Evolutionary conservation across 192 early-diverging fungal genomes (phyloP).

Genomic region (Chytriomyces sp.): DNA sequence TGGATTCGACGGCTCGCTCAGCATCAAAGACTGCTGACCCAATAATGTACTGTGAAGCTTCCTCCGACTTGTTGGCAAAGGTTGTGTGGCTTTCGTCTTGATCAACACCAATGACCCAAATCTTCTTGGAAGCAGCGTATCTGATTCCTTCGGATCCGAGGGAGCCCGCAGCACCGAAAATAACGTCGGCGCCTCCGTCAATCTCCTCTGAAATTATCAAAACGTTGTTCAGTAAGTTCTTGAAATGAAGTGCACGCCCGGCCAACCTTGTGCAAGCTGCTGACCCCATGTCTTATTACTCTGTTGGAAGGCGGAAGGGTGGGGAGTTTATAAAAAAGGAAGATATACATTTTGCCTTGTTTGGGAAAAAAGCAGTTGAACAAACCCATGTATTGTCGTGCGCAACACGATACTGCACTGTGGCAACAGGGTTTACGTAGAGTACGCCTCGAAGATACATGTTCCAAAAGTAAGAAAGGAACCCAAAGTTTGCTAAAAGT

Average conservation of each 20-base stretch:
- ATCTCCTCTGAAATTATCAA: conserved; percentile 23
- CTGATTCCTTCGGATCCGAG: conserved; percentile 34
- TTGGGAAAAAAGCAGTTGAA: not conserved
- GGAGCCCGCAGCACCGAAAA: conserved; percentile 40
- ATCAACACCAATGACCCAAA: conserved; percentile 47
- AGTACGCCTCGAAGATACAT: conserved; percentile 1
- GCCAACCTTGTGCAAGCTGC: not conserved
- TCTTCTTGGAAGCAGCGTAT: conserved; percentile 23
- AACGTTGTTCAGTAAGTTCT: no score
- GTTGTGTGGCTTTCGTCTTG: conserved; percentile 27
- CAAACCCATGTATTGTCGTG: not conserved
- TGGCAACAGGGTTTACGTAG: not conserved
- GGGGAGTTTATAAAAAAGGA: not conserved
- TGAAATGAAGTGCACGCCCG: no score
- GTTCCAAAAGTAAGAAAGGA: not conserved
- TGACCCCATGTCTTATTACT: not conserved
- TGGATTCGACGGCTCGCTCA: conserved; percentile 3
- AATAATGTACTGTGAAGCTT: conserved; percentile 33
- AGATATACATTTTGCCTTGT: not conserved
- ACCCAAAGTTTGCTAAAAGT: not conserved
- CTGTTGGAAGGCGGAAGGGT: not conserved
- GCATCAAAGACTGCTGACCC: conserved; percentile 4
- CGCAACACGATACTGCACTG: not conserved
- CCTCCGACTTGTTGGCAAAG: conserved; percentile 29
- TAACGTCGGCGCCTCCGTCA: conserved; percentile 28